Base-by-base conservation (phyloP, 176 grass and related monocot species). In the Rhynchospora pubera region DNA sequence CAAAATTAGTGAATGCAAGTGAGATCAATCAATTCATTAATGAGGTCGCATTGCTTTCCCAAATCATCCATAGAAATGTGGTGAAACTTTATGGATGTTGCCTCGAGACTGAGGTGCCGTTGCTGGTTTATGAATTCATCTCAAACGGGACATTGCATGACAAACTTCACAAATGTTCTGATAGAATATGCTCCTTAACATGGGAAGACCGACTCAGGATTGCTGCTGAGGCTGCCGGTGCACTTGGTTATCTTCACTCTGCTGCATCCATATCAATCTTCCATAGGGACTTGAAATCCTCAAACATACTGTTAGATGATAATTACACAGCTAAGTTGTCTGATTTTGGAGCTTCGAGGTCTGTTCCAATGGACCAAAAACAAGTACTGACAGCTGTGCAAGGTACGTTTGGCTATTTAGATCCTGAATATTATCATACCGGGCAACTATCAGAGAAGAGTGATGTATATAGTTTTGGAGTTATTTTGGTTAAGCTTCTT, bases 401-500 rank as follows among this genome's bases (percentile, higher is more conserved):
- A 85, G 91, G 85, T 18, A 88, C 88, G 6, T 82, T 90, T 0
- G 91, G 88, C 6, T 93, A 90, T 48, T 82, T 93, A 56, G 88
- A 88, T 24, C 87, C 70, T 9, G 81, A 89, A 50, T 89, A 91
- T 46, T 89, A 88, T 81, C 10, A 87, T 50, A 89, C 84, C 0
- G 64, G 91, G 0, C 59, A 85, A 63, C 8, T 91, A 0, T 89
- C 75, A 0, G 83, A 86, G 8, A 90, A 90, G 63, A 93, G 88
- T 50, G 91, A 93, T 74, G 86, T 90, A 5, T 93, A 89, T 46
- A 93, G 85, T 21, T 93, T 93, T 42, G 87, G 91, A 34, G 87
- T 93, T 18, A 87, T 91, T 56, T 42, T 93, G 2, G 82, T 85
- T 0, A 85, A 89, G 75, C 65, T 93, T 18, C 0, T 91, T 5